Conservation (phyloP, 208 protist species). For the Crithidia brevicula region DNA sequence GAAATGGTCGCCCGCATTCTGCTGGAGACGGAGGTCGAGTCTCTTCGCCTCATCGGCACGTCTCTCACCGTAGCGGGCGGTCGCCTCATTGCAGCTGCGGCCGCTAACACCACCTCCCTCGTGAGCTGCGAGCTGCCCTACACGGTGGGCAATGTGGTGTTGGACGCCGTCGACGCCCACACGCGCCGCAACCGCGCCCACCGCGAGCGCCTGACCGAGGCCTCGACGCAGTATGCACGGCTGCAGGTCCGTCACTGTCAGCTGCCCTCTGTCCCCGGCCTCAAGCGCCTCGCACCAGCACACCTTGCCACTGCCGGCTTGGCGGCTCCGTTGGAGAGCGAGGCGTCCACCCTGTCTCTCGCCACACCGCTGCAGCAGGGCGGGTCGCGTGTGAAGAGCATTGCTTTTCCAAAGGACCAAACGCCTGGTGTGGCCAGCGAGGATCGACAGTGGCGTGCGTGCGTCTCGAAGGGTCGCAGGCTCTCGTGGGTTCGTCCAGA, state of each 20-base stretch:
- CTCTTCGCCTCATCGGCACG: slow-evolving; percentile 56
- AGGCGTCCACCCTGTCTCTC: neutral
- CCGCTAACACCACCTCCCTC: slow-evolving; percentile 36
- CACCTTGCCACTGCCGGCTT: neutral
- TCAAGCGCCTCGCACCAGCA: neutral
- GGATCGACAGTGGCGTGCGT: slow-evolving; percentile 26
- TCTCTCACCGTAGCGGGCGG: slow-evolving; percentile 41
- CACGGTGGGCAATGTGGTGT: slow-evolving; percentile 66
- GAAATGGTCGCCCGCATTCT: slow-evolving; percentile 51
- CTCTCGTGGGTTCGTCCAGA: neutral
- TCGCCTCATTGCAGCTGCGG: slow-evolving; percentile 44
- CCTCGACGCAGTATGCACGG: slow-evolving; percentile 8
- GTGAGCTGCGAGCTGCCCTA: slow-evolving; percentile 71
- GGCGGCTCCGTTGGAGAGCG: neutral
- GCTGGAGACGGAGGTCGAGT: slow-evolving; percentile 35
- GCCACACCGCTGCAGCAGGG: neutral
- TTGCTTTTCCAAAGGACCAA: neutral
- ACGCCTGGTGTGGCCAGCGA: neutral
- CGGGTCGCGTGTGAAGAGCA: neutral
- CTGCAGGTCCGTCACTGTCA: neutral
- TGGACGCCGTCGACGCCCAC: slow-evolving; percentile 28
- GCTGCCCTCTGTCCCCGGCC: slow-evolving; percentile 1
- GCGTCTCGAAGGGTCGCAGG: slow-evolving; percentile 17
- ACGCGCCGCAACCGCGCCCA: slow-evolving; percentile 35
- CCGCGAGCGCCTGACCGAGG: slow-evolving; percentile 8